Conservation (phyloP, 306 rosid species). For the Quillaja saponaria region DNA sequence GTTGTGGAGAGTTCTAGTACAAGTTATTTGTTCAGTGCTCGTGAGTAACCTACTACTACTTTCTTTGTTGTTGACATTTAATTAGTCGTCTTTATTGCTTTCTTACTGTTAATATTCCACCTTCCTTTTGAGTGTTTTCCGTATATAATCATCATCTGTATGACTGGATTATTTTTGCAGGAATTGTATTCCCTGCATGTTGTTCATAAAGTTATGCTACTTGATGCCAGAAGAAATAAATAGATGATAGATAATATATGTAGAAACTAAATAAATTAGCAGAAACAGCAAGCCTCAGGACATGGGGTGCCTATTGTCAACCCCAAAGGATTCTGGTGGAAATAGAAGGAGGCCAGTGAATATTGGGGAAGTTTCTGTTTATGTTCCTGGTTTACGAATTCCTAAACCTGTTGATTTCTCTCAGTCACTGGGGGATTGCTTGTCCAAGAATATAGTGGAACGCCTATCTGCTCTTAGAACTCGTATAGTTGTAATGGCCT, state of each 20-base stretch:
- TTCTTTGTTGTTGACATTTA: conserved; percentile 75
- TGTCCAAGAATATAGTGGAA: conserved; percentile 81
- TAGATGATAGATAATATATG: not conserved
- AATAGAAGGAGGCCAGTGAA: conserved; percentile 85
- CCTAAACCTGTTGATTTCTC: conserved; percentile 92
- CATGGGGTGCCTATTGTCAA: conserved; percentile 88
- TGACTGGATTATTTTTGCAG: conserved; percentile 26
- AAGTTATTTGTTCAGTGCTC: conserved; percentile 52
- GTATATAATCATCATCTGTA: conserved; percentile 24
- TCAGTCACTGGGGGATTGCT: conserved; percentile 63
- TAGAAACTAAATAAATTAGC: conserved; percentile 29
- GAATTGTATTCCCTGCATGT: conserved; percentile 26
- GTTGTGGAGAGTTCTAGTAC: conserved; percentile 49
- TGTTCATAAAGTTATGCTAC: conserved; percentile 14
- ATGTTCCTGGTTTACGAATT: conserved; percentile 93
- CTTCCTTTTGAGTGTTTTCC: conserved; percentile 42
- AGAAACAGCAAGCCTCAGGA: conserved; percentile 44
- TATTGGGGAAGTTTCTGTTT: conserved; percentile 90
- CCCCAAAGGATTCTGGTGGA: conserved; percentile 73
- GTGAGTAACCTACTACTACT: conserved; percentile 75
- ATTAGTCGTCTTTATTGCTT: conserved; percentile 44
- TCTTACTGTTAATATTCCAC: conserved; percentile 41
- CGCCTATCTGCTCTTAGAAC: conserved; percentile 85
- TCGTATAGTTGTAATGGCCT: conserved; percentile 90
- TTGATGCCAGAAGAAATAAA: conserved; percentile 19